phyloP scores from a whole-genome alignment of 1,284 basidiomycete species.

The Malassezia japonica region DNA sequence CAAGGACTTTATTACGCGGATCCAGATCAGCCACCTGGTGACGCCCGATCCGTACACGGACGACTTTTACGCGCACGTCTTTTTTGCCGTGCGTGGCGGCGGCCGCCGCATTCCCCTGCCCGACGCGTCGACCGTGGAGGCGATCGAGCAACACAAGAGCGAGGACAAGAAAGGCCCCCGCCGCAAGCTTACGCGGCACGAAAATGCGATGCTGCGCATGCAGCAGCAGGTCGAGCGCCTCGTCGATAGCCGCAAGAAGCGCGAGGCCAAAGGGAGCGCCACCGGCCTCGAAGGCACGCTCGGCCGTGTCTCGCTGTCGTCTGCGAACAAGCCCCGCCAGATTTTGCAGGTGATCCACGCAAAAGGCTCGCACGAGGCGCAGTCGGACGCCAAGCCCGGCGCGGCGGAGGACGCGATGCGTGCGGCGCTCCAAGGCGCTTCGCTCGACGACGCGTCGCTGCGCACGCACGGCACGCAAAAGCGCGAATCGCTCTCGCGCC shows the following conservation, averaged over 20 bases:
- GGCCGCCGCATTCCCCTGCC: slow-evolving; percentile 13
- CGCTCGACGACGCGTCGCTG: slow-evolving; percentile 53
- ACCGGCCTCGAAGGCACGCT: slow-evolving; percentile 76
- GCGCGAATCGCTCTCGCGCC: slow-evolving; percentile 58
- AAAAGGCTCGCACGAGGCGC: slow-evolving; percentile 11
- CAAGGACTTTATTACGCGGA: slow-evolving; percentile 98
- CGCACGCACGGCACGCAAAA: slow-evolving; percentile 54
- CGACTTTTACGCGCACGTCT: slow-evolving; percentile 97
- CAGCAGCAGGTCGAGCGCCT: slow-evolving; percentile 93
- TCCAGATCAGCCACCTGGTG: slow-evolving; percentile 94
- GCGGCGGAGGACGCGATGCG: slow-evolving; percentile 29
- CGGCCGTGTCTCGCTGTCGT: slow-evolving; percentile 80
- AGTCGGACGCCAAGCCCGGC: slow-evolving; percentile 19
- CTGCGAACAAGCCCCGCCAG: slow-evolving; percentile 85
- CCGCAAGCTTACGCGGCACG: slow-evolving; percentile 51
- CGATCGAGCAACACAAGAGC: slow-evolving; percentile 21
- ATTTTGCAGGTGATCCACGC: slow-evolving; percentile 69
- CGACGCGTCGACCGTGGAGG: slow-evolving; percentile 7
- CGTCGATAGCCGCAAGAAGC: slow-evolving; percentile 77
- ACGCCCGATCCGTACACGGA: slow-evolving; percentile 79
- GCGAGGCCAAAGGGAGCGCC: slow-evolving; percentile 37
- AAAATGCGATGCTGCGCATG: slow-evolving; percentile 93
- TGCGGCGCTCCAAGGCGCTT: slow-evolving; percentile 35
- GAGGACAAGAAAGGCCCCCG: slow-evolving; percentile 18
- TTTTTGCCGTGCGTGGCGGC: slow-evolving; percentile 66